These are phyloP conservation scores for Cyberlindnera euphorbiiphila DNA, from an alignment of 805 yeast species.

Conservation along the genomic window DNA sequence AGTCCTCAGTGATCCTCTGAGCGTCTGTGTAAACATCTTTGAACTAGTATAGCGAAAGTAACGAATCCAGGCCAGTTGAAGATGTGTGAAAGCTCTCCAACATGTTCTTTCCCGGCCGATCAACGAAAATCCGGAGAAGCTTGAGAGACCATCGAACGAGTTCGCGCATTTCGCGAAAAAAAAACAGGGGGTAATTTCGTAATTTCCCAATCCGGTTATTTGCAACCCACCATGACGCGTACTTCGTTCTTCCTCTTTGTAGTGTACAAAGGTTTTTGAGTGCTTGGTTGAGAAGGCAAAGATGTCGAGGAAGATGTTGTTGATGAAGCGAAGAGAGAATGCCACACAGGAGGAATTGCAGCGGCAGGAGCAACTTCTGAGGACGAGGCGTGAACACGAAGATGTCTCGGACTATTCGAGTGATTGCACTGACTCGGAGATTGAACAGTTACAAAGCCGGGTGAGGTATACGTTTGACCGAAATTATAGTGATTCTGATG, in stretches of 20 bases:
- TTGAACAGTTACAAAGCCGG: constrained; percentile 5
- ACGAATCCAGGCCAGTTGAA: no score
- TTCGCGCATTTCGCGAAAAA: background rate
- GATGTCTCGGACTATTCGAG: constrained; percentile 3
- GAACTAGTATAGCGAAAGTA: background rate
- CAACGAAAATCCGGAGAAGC: no score
- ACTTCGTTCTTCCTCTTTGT: no score
- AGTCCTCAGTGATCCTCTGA: background rate
- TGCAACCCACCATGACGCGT: no score
- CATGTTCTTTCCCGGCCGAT: no score
- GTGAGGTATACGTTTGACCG: constrained; percentile 1
- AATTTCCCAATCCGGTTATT: background rate
- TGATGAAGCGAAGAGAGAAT: constrained; percentile 4
- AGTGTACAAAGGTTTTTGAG: no score
- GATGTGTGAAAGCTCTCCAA: no score
- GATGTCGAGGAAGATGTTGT: no score
- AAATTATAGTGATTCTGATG: background rate
- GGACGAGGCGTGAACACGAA: background rate
- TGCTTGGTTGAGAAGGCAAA: no score
- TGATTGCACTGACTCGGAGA: constrained; percentile 3
- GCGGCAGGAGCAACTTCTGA: background rate
- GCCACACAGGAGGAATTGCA: constrained; percentile 4
- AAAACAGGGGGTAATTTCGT: background rate
- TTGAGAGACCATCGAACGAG: constrained; percentile 3
- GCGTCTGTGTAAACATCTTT: background rate